Base-by-base conservation (phyloP, 2,329 filamentous ascomycete species). In the Colletotrichum liriopes region DNA sequence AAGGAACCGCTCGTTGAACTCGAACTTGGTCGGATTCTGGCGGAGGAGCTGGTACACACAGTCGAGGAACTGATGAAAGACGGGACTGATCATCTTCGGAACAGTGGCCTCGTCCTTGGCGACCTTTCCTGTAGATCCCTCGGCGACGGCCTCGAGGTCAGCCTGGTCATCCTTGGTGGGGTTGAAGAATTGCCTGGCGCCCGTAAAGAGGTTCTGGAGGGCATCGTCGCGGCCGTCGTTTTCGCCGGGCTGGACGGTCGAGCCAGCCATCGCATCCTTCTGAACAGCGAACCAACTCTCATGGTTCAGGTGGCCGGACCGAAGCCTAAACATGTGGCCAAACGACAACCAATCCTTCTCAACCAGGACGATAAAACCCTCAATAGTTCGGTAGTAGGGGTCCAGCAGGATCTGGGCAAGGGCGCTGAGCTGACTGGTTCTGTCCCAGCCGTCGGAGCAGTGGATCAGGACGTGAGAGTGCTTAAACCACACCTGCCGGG, bases 261-360 rank as follows among this genome's bases (percentile, higher is more conserved):
- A 85, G 23, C 90, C 93, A 76, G 84, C 93, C 86, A 87, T 92
- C 83, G 83, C 88, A 81, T 98, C 96, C 77, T 93, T 95, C 80
- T 98, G 94, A 35, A 94, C 90, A 23, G 90, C 87, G 79, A 99
- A 99, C 95, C 95, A 98, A 78, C 97, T 97, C 75, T 98, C 96
- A 75, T 94, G 94, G 78, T 92, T 94, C 67, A 98, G 84, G 76
- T 93, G 93, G 3, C 96, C 96, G 18, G 94, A 94, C n/a, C 96
- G 92, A 77, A 98, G 91, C 66, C 95, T 91, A 83, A 99, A 99
- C 92, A 98, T 98, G 82, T 99, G 96, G 1, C 96, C 96, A 83
- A 98, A 99, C 0, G 96, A 96, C 16, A 99, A 84, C 94, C 96
- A 99, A 79, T 99, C 96, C 81, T 99, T 99, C 82, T 99, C 96